These are phyloP conservation scores for Chamaecyparis obtusa DNA, from an alignment of 75 land plant species.

Conservation along the genomic window DNA sequence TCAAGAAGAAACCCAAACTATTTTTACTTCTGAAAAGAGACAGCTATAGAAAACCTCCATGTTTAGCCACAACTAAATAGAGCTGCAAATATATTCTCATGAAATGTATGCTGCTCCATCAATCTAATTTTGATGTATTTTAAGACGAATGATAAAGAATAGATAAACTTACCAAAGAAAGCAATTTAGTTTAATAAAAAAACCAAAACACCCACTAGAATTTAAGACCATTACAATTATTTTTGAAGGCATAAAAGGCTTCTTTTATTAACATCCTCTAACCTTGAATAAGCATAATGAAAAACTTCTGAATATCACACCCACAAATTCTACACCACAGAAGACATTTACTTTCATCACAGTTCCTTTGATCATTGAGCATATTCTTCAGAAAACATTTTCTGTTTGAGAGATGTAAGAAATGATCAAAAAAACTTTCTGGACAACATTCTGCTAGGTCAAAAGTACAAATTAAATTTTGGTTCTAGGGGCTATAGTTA, in stretches of 20 bases:
- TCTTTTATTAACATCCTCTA: background rate
- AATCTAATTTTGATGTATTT: background rate
- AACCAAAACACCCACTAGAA: background rate
- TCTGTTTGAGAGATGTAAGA: background rate
- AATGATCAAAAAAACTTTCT: background rate
- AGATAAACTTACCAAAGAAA: background rate
- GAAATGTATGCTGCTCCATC: background rate
- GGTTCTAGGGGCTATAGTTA: background rate
- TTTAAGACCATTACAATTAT: background rate
- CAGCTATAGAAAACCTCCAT: background rate
- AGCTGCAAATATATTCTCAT: background rate
- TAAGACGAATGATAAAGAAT: background rate
- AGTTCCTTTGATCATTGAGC: background rate
- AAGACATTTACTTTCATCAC: background rate
- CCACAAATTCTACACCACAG: background rate
- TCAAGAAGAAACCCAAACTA: background rate
- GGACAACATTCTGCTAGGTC: background rate
- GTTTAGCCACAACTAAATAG: background rate
- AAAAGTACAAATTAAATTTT: too few species aligned
- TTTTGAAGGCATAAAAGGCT: background rate
- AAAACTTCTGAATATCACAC: background rate
- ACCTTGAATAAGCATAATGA: background rate
- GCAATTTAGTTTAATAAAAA: background rate
- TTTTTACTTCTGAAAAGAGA: background rate
- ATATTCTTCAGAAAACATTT: background rate